Conservation (phyloP, 139 green algal species). For the Asterochloris sp. region DNA sequence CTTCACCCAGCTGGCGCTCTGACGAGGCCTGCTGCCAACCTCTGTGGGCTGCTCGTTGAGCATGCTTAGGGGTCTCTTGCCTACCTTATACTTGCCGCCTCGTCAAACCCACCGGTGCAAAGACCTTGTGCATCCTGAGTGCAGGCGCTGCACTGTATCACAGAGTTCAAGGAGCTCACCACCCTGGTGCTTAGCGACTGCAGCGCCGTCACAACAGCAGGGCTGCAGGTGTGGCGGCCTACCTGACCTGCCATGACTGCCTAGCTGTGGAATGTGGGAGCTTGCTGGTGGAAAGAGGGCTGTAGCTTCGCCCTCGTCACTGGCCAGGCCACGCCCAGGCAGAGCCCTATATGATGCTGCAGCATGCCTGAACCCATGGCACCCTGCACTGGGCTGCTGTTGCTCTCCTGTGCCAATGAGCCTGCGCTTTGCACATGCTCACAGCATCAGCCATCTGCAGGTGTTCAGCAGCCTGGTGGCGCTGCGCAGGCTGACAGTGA, state of each 20-base stretch:
- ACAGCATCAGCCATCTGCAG: too few species aligned
- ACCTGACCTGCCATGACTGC: too few species aligned
- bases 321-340: too few species aligned
- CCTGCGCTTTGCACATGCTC: too few species aligned
- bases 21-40: background rate
- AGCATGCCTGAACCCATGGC: too few species aligned
- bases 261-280: too few species aligned
- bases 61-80: background rate
- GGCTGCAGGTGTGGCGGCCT: background rate
- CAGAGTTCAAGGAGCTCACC: constrained; percentile 13
- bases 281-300: too few species aligned
- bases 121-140: background rate
- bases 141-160: constrained; percentile 22
- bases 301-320: too few species aligned
- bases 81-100: background rate
- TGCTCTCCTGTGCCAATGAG: too few species aligned
- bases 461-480: constrained; percentile 1
- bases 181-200: constrained; percentile 12
- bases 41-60: background rate
- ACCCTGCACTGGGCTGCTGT: too few species aligned
- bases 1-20: background rate
- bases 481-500: constrained; percentile 11
- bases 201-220: constrained; percentile 16
- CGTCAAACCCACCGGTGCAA: background rate
- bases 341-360: too few species aligned